Evolutionary conservation across 2,329 filamentous ascomycete genomes (phyloP).

Genomic region (Ophiobolus disseminans): DNA sequence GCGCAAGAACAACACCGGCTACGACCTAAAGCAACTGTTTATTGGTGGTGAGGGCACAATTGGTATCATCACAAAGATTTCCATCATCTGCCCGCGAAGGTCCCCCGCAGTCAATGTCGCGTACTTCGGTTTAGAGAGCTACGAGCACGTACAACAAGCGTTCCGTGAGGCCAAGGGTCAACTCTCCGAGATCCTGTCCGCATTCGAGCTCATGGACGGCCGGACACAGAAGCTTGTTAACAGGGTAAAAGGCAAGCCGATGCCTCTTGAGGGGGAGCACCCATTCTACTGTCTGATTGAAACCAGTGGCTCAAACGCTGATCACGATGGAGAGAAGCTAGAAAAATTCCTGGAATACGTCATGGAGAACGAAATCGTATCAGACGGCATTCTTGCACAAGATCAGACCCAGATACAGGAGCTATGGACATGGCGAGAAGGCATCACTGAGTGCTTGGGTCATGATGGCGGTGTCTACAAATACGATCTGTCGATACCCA

Average conservation of each 20-base stretch:
- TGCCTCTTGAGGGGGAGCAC: constrained; percentile 81
- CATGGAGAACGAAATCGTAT: constrained; percentile 84
- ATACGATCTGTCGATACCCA: constrained; percentile 94
- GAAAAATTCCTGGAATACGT: constrained; percentile 89
- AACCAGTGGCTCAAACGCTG: constrained; percentile 91
- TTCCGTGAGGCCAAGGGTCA: constrained; percentile 90
- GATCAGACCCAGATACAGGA: constrained; percentile 87
- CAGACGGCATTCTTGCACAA: constrained; percentile 89
- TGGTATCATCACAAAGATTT: constrained; percentile 89
- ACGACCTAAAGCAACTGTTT: constrained; percentile 95
- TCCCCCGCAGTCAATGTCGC: constrained; percentile 92
- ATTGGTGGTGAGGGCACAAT: constrained; percentile 96
- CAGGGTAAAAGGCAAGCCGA: constrained; percentile 75
- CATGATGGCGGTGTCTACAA: constrained; percentile 98
- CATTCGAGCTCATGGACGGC: constrained; percentile 96
- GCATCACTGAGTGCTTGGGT: constrained; percentile 85
- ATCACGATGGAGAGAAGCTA: constrained; percentile 91
- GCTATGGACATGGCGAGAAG: constrained; percentile 93
- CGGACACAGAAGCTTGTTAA: constrained; percentile 71
- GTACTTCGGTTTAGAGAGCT: constrained; percentile 89
- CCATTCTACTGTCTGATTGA: constrained; percentile 98
- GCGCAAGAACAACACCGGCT: constrained; percentile 98
- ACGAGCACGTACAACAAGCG: constrained; percentile 83
- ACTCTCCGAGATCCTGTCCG: constrained; percentile 92
- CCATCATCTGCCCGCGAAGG: constrained; percentile 86